phyloP scores from a whole-genome alignment of 805 yeast genomes.

The Candida germanica region DNA sequence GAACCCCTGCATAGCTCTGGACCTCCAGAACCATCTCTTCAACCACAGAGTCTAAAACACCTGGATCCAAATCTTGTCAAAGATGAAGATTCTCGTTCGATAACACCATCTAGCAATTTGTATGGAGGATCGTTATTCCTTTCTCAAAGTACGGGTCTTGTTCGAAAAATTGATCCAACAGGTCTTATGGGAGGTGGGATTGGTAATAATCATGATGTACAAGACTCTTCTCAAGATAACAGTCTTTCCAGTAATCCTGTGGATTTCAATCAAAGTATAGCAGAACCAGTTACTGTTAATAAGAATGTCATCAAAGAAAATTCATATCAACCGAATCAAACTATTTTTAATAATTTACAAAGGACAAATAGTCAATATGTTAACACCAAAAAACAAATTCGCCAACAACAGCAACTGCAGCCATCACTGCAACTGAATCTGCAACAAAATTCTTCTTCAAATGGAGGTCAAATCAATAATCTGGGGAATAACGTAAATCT shows the following conservation, averaged over 20 bases:
- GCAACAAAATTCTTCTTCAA: not conserved
- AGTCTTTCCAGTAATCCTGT: constrained; percentile 28
- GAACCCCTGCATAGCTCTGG: not conserved
- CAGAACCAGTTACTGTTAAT: constrained; percentile 32
- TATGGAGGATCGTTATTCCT: constrained; percentile 42
- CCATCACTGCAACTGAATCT: constrained; percentile 8
- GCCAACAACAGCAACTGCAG: constrained; percentile 14
- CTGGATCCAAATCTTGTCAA: not conserved
- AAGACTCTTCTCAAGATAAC: constrained; percentile 1
- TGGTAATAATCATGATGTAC: constrained; percentile 1
- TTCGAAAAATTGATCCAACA: constrained; percentile 29
- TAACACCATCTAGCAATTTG: constrained; percentile 22
- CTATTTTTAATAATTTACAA: constrained; percentile 40
- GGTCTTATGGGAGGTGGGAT: not conserved
- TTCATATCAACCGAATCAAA: constrained; percentile 42
- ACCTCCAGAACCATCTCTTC: not conserved
- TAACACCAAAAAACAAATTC: constrained; percentile 21
- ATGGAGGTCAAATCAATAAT: not conserved
- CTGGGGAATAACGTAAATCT: constrained; percentile 6
- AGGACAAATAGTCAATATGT: constrained; percentile 37
- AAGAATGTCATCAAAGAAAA: constrained; percentile 30
- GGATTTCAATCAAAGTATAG: constrained; percentile 17
- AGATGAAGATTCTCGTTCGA: not conserved
- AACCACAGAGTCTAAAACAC: not conserved
- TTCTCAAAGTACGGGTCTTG: constrained; percentile 43